Conservation (phyloP, 2,329 filamentous ascomycete genomes). For the Aspergillus melleus region DNA sequence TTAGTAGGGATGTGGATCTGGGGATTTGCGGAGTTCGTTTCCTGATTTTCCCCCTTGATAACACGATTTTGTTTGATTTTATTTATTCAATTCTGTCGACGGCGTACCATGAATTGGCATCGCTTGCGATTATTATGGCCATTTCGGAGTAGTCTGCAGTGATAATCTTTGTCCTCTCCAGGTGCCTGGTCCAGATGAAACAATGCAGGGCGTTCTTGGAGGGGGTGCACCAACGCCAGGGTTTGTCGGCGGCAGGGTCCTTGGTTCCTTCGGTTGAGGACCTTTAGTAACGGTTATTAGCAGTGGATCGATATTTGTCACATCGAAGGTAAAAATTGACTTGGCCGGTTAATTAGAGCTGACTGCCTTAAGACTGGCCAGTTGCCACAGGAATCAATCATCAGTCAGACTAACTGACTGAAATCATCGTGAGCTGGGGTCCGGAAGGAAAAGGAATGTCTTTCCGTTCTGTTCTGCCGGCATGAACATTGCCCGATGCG, state of each 20-base stretch:
- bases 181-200: background rate
- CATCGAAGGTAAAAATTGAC: background rate
- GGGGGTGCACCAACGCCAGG: background rate
- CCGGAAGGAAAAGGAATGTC: background rate
- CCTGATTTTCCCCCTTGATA: conserved; percentile 5
- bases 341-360: background rate
- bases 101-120: too few relatives aligned
- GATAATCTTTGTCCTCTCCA: background rate
- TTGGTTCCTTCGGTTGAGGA: background rate
- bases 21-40: conserved; percentile 20
- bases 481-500: background rate
- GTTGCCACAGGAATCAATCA: too few relatives aligned
- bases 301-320: background rate
- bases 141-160: background rate
- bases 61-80: conserved; percentile 2
- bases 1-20: conserved; percentile 7
- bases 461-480: background rate
- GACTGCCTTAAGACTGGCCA: background rate
- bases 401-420: too few relatives aligned
- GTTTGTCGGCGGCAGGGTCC: background rate
- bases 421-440: too few relatives aligned
- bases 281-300: background rate
- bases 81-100: background rate
- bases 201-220: background rate
- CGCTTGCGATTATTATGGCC: too few relatives aligned